Evolutionary conservation across 495 filamentous ascomycete species (phyloP).

Genomic region (Penicillium pulvis): DNA sequence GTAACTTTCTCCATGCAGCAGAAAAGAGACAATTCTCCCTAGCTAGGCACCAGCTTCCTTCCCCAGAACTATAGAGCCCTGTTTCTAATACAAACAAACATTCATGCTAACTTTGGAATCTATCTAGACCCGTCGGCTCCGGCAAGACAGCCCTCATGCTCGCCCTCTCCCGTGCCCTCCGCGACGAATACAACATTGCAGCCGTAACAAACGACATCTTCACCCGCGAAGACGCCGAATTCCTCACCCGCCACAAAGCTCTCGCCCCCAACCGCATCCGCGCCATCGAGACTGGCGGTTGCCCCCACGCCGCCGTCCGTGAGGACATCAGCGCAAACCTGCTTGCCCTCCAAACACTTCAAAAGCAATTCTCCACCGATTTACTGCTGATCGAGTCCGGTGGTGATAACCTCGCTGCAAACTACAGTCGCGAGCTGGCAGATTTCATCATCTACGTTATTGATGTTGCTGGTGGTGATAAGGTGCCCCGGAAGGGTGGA

Average conservation of each 20-base stretch:
- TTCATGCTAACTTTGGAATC: slow-evolving; percentile 1
- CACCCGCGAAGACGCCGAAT: slow-evolving; percentile 96
- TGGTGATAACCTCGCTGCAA: slow-evolving; percentile 94
- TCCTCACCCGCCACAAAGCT: slow-evolving; percentile 83
- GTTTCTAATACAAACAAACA: background rate
- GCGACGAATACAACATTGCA: slow-evolving; percentile 78
- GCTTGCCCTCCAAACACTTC: slow-evolving; percentile 84
- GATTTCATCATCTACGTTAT: slow-evolving; percentile 99
- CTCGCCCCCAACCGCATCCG: slow-evolving; percentile 81
- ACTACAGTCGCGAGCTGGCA: slow-evolving; percentile 90
- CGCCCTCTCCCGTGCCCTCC: slow-evolving; percentile 77
- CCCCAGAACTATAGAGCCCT: slow-evolving; percentile 2
- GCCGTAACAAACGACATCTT: slow-evolving; percentile 99
- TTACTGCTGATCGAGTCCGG: slow-evolving; percentile 91
- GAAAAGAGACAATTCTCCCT: background rate
- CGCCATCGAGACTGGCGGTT: slow-evolving; percentile 97
- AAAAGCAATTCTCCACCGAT: slow-evolving; percentile 69
- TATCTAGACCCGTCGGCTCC: slow-evolving; percentile 85
- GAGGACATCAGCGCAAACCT: slow-evolving; percentile 97
- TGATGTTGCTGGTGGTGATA: slow-evolving; percentile 95
- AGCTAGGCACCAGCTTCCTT: background rate
- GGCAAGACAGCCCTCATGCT: slow-evolving; percentile 98
- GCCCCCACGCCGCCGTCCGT: slow-evolving; percentile 95
- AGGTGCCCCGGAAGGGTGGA: slow-evolving; percentile 93
- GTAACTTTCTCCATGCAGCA: slow-evolving; percentile 27